Conservation (phyloP, 352 stramenopile genomes). For the Lagenidium sp. region DNA sequence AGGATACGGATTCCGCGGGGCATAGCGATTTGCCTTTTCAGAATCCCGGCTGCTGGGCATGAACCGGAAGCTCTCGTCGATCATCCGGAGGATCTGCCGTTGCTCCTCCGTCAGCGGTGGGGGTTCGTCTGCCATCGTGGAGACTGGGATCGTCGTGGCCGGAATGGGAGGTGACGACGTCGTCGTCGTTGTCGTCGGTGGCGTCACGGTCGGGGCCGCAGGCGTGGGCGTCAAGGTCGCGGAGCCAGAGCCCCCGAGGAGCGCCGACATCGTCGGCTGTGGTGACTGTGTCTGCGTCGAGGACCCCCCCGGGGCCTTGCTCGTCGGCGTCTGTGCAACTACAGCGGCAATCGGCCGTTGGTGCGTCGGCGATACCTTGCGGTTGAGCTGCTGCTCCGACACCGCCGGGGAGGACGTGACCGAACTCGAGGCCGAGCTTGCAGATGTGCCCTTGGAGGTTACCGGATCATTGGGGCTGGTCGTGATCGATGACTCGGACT, state of each 20-base stretch:
- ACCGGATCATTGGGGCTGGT: conserved; percentile 22
- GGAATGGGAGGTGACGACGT: conserved; percentile 4
- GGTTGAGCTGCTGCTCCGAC: conserved; percentile 2
- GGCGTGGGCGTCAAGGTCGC: conserved; percentile 9
- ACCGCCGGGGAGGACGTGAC: conserved; percentile 9
- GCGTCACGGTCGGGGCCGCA: neutral
- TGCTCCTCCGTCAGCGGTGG: conserved; percentile 71
- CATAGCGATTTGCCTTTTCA: conserved; percentile 88
- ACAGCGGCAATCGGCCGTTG: conserved; percentile 8
- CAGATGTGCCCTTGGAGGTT: conserved; percentile 11
- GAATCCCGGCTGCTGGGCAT: conserved; percentile 87
- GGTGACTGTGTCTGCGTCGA: neutral
- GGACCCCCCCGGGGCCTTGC: neutral
- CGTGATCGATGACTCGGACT: conserved; percentile 22
- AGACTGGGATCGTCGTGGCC: too few relatives aligned
- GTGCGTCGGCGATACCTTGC: conserved; percentile 11
- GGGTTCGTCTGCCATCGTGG: conserved; percentile 24
- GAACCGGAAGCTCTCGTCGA: conserved; percentile 89
- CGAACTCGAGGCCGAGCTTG: conserved; percentile 12
- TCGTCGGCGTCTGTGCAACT: conserved; percentile 8
- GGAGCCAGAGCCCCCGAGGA: too few relatives aligned
- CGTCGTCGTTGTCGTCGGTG: conserved; percentile 6
- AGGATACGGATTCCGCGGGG: conserved; percentile 93
- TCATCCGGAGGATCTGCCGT: conserved; percentile 66
- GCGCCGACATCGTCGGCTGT: neutral